Conservation (phyloP, 1,284 basidiomycete species). For the Trichosporon asahii region DNA sequence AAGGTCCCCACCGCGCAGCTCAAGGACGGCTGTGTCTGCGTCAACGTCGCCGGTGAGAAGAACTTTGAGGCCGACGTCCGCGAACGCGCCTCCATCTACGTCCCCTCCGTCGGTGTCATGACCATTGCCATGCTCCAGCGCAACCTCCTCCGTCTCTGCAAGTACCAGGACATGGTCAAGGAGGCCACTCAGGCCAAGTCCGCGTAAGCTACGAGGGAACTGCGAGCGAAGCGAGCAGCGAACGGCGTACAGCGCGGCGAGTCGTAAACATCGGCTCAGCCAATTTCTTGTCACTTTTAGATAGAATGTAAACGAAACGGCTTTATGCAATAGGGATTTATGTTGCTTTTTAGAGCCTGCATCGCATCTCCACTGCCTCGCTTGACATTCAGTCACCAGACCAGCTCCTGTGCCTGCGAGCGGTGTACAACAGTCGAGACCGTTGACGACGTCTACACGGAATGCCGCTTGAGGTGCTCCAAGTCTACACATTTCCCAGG, state of each 20-base stretch:
- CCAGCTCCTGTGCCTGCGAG: too few relatives aligned
- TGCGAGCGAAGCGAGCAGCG: neutral
- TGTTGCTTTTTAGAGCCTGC: neutral
- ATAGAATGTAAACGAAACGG: neutral
- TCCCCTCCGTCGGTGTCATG: slow-evolving; percentile 92
- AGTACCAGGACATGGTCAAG: slow-evolving; percentile 59
- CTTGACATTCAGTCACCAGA: neutral
- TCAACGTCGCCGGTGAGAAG: slow-evolving; percentile 93
- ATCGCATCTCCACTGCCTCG: too few relatives aligned
- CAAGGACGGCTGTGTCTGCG: slow-evolving; percentile 86
- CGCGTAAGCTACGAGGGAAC: neutral
- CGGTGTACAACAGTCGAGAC: too few relatives aligned
- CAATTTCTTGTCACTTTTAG: neutral
- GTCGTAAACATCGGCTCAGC: neutral
- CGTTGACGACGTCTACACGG: too few relatives aligned
- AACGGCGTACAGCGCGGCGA: neutral
- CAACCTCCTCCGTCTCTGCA: slow-evolving; percentile 74
- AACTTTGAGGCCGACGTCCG: slow-evolving; percentile 93
- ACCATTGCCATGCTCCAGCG: slow-evolving; percentile 95
- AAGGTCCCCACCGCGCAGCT: slow-evolving; percentile 85
- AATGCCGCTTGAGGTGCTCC: neutral
- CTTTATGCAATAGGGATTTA: neutral
- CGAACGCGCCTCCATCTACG: slow-evolving; percentile 85
- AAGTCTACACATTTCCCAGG: neutral
- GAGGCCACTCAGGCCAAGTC: neutral